A percentile compares a stretch with the other conserved stretches of the same genome.
phyloP scores from a whole-genome alignment of 306 rosid genomes.

The Begonia masoniana region DNA sequence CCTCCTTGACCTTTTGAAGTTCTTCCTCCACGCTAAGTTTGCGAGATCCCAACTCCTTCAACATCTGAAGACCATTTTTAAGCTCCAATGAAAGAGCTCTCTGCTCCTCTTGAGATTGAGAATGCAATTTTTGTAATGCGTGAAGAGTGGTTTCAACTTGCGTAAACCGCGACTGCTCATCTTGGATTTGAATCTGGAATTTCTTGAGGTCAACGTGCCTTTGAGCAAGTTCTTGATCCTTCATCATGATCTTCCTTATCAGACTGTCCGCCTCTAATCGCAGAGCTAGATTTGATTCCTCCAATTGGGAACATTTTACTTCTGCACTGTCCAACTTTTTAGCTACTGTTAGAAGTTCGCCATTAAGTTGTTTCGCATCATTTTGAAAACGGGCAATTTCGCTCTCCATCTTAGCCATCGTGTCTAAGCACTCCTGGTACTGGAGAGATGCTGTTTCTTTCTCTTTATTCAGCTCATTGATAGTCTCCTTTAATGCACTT shows the following conservation, averaged over 20 bases:
- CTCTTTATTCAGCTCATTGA: constrained; percentile 39
- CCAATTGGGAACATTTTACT: constrained; percentile 45
- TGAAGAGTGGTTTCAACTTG: constrained; percentile 71
- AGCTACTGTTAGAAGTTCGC: constrained; percentile 38
- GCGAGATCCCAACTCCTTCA: constrained; percentile 62
- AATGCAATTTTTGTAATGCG: constrained; percentile 54
- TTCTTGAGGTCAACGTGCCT: constrained; percentile 57
- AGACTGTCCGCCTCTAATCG: constrained; percentile 55
- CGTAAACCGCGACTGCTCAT: constrained; percentile 58
- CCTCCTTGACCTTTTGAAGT: constrained; percentile 46
- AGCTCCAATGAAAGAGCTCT: constrained; percentile 75
- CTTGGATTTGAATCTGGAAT: constrained; percentile 57
- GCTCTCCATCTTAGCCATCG: constrained; percentile 51
- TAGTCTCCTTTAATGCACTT: constrained; percentile 34
- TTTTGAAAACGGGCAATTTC: constrained; percentile 49
- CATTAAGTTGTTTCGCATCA: constrained; percentile 31
- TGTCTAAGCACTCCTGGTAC: constrained; percentile 50
- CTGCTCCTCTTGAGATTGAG: constrained; percentile 80
- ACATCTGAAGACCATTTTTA: constrained; percentile 57
- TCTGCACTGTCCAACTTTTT: constrained; percentile 46
- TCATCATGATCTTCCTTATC: constrained; percentile 48
- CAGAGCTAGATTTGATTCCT: constrained; percentile 58
- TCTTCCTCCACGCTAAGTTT: constrained; percentile 62
- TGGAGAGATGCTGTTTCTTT: constrained; percentile 42
- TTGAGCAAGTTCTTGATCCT: constrained; percentile 69